Evolutionary conservation across 2,329 filamentous ascomycete species (phyloP), one percentile per base, ranked within the genome.

Genomic region (Dactylonectria macrodidyma): DNA sequence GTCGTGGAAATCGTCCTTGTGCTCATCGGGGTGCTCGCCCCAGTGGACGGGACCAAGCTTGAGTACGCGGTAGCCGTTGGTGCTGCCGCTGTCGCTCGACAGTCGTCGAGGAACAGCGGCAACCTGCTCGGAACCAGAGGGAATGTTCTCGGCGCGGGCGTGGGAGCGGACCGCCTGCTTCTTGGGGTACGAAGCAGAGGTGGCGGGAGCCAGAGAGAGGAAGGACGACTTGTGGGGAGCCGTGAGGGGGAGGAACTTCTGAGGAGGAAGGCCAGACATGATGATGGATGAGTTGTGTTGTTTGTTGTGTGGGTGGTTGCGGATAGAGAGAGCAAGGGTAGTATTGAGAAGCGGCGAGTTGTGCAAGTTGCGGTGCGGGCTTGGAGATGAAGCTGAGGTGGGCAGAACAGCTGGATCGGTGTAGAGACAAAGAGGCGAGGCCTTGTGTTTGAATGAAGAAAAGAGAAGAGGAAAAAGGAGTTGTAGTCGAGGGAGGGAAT

Each of bases 41-140:
- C 84, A 90, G 85, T 91, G 88, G 66, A 91, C 89, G 38, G 89
- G 89, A 26, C 88, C 87, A 65, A 92, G 87, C 84, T 90, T 91
- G 73, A 92, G 85, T 79, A 91, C 87, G 66, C 85, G 84, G 72
- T 82, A 81, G 69, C 82, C 78, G 64, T 72, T 76, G 73, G 64
- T 69, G 75, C 79, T 84, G 74, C 79, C 79, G 75, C 79, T 84
- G 74, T 76, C 79, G 70, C 80, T 79, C 65, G 87, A 88, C 70
- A 84, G 87, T 78, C 89, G 87, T 77, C 87, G 84, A 73, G 76
- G 77, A 48, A 68, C 54, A 22, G 65, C 66, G 38, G 34, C 50
- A 12, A 54, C 30, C 68, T 70, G 24, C 70, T 76, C 73, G 56
- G 78, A 74, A 67, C 78, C 75, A 26, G 57, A 50, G 52, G 70